Base-by-base conservation (phyloP, 805 yeast genomes). In the Alloascoidea africana region DNA sequence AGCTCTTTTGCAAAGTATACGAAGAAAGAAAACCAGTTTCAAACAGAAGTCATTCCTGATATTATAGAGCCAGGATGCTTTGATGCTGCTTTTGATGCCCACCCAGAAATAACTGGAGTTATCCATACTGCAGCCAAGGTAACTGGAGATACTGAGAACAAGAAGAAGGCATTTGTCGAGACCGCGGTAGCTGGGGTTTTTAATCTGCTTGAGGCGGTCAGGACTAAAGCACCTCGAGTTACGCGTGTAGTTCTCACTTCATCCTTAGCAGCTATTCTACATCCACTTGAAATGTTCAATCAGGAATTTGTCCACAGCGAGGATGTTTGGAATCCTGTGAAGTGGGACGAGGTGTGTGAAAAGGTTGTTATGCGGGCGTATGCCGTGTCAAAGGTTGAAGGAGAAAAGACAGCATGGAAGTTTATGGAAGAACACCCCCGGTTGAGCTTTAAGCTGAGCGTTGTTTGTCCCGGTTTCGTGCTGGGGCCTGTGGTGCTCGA, bases 371-470 rank as follows among this genome's bases (percentile, higher is more conserved):
- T 23, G 8, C n/a, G n/a, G 8, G 30, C 30, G 6, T 66, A 65
- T 47, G 32, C 51, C 33, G 67, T 56, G 3, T 59, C 68, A n/a
- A 66, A 66, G 49, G 55, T 54, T 3, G 58, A 54, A 45, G 70
- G 70, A 14, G 72, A 66, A 49, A 57, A 50, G 41, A 63, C 64
- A 4, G 61, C 60, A 14, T 60, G 68, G 65, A 54, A 59, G 2
- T 62, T 58, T 39, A 41, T 54, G n/a, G 40, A 52, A 27, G 41
- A 44, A 8, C 54, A 61, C 19, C n/a, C n/a, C n/a, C 50, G 53
- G 18, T 61, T 60, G 3, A 36, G 44, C 19, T 64, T 61, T 39
- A 45, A 44, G 13, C 41, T 62, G 18, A 43, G 55, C 18, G 44
- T 54, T 8, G 53, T 61, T 18, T 47, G 50, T 37, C 66, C 68